A percentile compares a stretch with the other conserved stretches of the same genome.
Evolutionary conservation across 768 basidiomycete species (phyloP).

Genomic region (Mycena kentingensis): DNA sequence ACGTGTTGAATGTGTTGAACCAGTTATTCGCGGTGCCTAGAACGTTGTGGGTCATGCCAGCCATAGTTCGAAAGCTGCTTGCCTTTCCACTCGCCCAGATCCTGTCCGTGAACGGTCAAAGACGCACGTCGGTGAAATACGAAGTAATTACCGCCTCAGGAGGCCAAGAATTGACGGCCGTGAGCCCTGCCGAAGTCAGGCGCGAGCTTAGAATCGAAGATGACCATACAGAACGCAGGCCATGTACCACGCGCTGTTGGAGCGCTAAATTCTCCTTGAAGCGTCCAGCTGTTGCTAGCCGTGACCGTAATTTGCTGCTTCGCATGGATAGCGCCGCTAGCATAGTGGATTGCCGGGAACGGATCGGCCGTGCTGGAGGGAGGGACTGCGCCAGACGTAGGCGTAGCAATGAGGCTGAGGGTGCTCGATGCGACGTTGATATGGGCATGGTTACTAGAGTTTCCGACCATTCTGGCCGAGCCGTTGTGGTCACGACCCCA

Average conservation of each 20-base stretch:
- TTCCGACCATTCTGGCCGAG: slow-evolving; percentile 47
- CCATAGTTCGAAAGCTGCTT: not conserved
- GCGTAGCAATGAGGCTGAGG: slow-evolving; percentile 44
- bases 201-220: not conserved
- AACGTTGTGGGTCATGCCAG: not conserved
- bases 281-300: slow-evolving; percentile 35
- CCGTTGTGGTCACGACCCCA: slow-evolving; percentile 48
- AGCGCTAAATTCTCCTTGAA: slow-evolving; percentile 46
- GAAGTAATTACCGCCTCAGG: too few relatives aligned
- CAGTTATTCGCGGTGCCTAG: slow-evolving; percentile 43
- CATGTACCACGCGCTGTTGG: slow-evolving; percentile 44
- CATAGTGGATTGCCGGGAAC: slow-evolving; percentile 46
- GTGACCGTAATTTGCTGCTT: slow-evolving; percentile 46
- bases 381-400: slow-evolving; percentile 38
- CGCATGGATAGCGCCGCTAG: slow-evolving; percentile 45
- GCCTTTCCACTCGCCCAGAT: slow-evolving; percentile 48
- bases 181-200: slow-evolving; percentile 28
- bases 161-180: slow-evolving; percentile 45
- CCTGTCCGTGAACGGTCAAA: too few relatives aligned
- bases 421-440: slow-evolving; percentile 40
- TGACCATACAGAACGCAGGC: slow-evolving; percentile 45
- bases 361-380: slow-evolving; percentile 44
- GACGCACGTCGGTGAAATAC: too few relatives aligned
- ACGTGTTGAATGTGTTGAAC: slow-evolving; percentile 49
- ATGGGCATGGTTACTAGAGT: slow-evolving; percentile 41